A percentile compares a stretch with the other conserved stretches of the same genome.
These are phyloP conservation scores for Globisporangium splendens DNA, from an alignment of 352 stramenopile genomes.

Conservation along the genomic window DNA sequence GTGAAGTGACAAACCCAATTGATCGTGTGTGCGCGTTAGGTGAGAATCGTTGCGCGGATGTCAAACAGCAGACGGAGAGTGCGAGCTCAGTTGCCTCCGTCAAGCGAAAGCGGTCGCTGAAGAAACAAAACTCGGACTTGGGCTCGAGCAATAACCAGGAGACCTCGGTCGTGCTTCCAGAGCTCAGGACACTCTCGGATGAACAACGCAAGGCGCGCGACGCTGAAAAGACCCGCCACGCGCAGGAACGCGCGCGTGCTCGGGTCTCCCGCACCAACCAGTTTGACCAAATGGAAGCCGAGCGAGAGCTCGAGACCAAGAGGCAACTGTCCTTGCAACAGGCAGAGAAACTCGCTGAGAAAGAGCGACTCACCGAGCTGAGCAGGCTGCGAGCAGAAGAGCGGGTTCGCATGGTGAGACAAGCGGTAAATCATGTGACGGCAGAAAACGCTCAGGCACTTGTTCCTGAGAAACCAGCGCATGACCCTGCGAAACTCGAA, in stretches of 20 bases:
- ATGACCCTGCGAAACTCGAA: conserved; percentile 10
- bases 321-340: conserved; percentile 15
- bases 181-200: conserved; percentile 20
- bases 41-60: neutral
- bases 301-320: conserved; percentile 18
- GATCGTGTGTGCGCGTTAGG: neutral
- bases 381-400: conserved; percentile 45
- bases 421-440: conserved; percentile 7
- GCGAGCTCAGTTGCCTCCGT: neutral
- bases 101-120: neutral
- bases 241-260: conserved; percentile 52
- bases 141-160: conserved; percentile 8
- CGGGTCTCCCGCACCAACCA: conserved; percentile 43
- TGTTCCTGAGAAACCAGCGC: conserved; percentile 6
- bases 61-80: neutral
- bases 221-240: conserved; percentile 45
- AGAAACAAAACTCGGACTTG: neutral
- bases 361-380: conserved; percentile 27
- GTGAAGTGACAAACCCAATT: no score
- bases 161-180: conserved; percentile 11
- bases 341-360: conserved; percentile 27
- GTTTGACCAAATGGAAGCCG: conserved; percentile 25
- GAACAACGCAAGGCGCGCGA: conserved; percentile 31
- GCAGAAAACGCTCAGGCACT: neutral
- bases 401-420: conserved; percentile 29